A percentile compares a stretch with the other conserved stretches of the same genome.
phyloP scores from a whole-genome alignment of 805 yeast genomes.

The Cyberlindnera suaveolens region DNA sequence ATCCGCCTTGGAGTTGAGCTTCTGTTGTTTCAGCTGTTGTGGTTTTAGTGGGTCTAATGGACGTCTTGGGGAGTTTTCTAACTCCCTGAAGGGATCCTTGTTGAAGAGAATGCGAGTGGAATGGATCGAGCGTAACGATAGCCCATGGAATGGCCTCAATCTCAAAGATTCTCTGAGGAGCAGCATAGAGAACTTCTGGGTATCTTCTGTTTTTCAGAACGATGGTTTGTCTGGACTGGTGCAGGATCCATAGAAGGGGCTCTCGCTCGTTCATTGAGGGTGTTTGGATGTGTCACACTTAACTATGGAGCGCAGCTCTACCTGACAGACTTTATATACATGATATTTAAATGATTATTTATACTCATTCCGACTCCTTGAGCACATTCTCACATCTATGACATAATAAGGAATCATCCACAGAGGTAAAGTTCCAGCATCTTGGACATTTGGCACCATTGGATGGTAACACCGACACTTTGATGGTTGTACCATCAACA shows the following conservation, averaged over 20 bases:
- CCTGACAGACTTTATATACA: background rate
- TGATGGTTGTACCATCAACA: conserved; percentile 25
- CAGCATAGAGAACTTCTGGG: no score
- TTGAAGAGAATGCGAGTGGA: background rate
- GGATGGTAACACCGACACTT: conserved; percentile 40
- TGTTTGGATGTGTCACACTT: no score
- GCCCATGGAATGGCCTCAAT: background rate
- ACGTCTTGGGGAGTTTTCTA: conserved; percentile 9
- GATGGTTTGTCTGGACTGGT: no score
- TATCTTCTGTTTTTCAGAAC: no score
- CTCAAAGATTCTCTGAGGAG: background rate
- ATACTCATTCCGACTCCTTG: background rate
- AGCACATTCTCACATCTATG: conserved; percentile 48
- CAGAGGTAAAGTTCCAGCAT: conserved; percentile 81
- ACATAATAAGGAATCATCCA: conserved; percentile 50
- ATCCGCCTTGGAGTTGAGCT: conserved; percentile 1
- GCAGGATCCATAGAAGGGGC: no score
- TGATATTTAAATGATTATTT: background rate
- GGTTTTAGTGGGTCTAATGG: background rate
- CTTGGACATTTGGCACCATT: conserved; percentile 71
- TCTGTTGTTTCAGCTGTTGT: background rate
- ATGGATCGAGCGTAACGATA: conserved; percentile 1
- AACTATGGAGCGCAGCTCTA: no score
- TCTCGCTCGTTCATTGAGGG: no score
- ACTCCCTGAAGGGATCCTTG: conserved; percentile 9